Evolutionary conservation across 2,329 filamentous ascomycete species (phyloP), one percentile per base, ranked within the genome.

Genomic region (Ceratocystis smalleyi): DNA sequence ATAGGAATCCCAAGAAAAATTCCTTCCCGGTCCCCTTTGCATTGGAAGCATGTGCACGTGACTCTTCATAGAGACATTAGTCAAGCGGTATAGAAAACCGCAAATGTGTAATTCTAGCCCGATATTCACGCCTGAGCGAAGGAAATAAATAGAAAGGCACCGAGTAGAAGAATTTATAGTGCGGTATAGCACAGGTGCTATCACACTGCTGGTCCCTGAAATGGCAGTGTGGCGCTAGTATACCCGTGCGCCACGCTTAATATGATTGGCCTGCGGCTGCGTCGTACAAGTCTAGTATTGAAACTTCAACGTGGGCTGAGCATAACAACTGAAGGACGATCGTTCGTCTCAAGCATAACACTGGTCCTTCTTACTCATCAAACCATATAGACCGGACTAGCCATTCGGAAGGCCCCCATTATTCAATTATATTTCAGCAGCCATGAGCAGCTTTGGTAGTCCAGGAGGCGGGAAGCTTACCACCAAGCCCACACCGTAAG

Each of bases 401-500:
- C 35, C 10, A 40, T 40, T 12, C 8, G 12, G 35, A 15, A 40
- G 35, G 4, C 12, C 2, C 27, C 6, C 59, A 2, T 15, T 45
- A 24, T 45, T 10, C 43, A 2, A 40, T 69, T 8, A 4, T 15
- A 15, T 45, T 35, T 43, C 40, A 19, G 22, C 35, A 24, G 60
- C 22, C 40, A 83, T 83, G 81, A 83, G 84, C 74, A 75, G 80
- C 45, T 89, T 90, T 72, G 88, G 88, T 69, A 80, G 82, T 68
- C 88, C 87, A 32, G 88, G 88, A 68, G 83, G 84, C 66, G 78
- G 65, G n/a, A 66, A 82, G 77, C 82, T 68, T 79, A 81, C 72
- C 75, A 73, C 79, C 66, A 89, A 88, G 72, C 88, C 88, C 63
- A 84, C 80, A 24, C 88, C 88, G 83, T 88, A 76, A 74, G 84